Conservation (phyloP, 768 basidiomycete species). For the Kwoniella bestiolae region DNA sequence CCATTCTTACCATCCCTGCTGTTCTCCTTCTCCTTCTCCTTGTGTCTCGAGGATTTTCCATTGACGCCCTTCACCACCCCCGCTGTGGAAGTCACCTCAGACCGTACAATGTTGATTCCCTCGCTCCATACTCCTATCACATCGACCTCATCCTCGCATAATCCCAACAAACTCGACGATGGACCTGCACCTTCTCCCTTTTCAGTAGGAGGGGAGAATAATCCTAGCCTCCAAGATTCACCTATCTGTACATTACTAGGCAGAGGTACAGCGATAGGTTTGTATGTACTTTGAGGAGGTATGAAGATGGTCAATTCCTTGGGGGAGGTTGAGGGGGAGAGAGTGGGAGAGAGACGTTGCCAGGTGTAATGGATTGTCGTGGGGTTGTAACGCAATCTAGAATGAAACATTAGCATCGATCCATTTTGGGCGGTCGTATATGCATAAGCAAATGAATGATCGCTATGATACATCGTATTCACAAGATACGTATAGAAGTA, state of each 20-base stretch:
- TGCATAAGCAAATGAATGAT: too few relatives aligned
- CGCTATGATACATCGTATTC: not conserved
- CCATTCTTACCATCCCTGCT: too few relatives aligned
- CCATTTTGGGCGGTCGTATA: too few relatives aligned
- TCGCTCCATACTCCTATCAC: constrained; percentile 51
- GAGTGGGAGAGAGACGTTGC: constrained; percentile 53
- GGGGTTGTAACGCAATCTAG: constrained; percentile 60
- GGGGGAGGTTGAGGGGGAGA: constrained; percentile 22
- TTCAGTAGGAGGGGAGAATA: constrained; percentile 52
- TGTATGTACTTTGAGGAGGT: constrained; percentile 70
- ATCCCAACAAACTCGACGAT: not conserved
- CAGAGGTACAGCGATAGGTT: constrained; percentile 69
- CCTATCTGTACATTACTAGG: constrained; percentile 65
- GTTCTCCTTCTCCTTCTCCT: constrained; percentile 58
- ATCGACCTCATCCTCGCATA: constrained; percentile 13
- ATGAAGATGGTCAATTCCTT: constrained; percentile 75
- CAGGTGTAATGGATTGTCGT: constrained; percentile 76
- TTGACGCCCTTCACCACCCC: constrained; percentile 4
- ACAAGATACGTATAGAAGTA: not conserved
- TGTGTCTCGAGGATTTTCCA: constrained; percentile 1
- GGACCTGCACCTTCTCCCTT: not conserved
- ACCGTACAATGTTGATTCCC: constrained; percentile 39
- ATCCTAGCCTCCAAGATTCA: constrained; percentile 69
- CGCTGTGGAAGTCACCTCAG: not conserved
- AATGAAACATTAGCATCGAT: not conserved